Evolutionary conservation across 192 early-diverging fungal species (phyloP).

Genomic region (Coemansia sp.): DNA sequence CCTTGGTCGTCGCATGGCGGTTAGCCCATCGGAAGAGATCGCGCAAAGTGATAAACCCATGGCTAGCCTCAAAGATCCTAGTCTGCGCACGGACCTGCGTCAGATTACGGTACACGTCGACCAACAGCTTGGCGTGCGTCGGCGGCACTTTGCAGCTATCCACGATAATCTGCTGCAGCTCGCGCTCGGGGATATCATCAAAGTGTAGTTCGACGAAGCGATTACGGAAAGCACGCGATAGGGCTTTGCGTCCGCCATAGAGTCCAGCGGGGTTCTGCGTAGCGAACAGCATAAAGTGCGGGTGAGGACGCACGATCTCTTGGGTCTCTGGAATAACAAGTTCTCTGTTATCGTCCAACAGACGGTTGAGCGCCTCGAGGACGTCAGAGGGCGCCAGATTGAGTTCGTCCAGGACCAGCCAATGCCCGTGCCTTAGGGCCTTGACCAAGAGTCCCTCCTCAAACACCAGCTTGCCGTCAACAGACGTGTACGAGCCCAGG

Average conservation of each 20-base stretch:
- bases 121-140: slow-evolving; percentile 80
- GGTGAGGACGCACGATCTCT: slow-evolving; percentile 89
- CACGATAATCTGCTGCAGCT: slow-evolving; percentile 89
- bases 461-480: slow-evolving; percentile 87
- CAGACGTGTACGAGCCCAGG: slow-evolving; percentile 88
- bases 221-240: slow-evolving; percentile 96
- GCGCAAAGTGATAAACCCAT: slow-evolving; percentile 94
- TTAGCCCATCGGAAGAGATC: slow-evolving; percentile 98
- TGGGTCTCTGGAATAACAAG: slow-evolving; percentile 95
- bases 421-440: slow-evolving; percentile 91
- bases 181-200: slow-evolving; percentile 90
- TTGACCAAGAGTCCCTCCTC: slow-evolving; percentile 95
- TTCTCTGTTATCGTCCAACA: slow-evolving; percentile 98
- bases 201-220: slow-evolving; percentile 97
- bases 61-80: slow-evolving; percentile 92
- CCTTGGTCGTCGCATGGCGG: slow-evolving; percentile 72
- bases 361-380: slow-evolving; percentile 93
- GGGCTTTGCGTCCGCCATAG: slow-evolving; percentile 94
- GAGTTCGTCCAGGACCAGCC: slow-evolving; percentile 98
- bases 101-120: slow-evolving; percentile 82
- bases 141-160: slow-evolving; percentile 84
- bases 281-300: slow-evolving; percentile 97
- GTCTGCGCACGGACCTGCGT: slow-evolving; percentile 73
- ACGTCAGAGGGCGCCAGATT: slow-evolving; percentile 99
- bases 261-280: slow-evolving; percentile 99